These are phyloP conservation scores for Sanghuangporus weigelae DNA, from an alignment of 1,284 basidiomycete species.

Conservation along the genomic window DNA sequence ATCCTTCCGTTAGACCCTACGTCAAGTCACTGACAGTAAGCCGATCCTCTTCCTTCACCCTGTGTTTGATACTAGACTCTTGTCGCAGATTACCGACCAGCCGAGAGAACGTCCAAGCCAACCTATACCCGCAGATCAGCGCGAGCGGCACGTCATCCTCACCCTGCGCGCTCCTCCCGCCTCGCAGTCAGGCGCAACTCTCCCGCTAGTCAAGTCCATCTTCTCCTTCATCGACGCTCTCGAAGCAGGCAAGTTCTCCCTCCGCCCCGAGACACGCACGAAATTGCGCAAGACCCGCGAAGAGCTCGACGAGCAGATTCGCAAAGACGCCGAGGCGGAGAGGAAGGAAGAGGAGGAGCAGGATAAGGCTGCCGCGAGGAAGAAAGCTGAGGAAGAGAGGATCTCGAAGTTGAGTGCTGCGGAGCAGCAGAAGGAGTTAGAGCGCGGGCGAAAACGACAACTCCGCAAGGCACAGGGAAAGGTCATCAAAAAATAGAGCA, in stretches of 20 bases:
- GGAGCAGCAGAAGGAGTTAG: conserved; percentile 81
- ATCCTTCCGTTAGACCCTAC: conserved; percentile 64
- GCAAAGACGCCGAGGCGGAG: conserved; percentile 64
- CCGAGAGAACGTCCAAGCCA: conserved; percentile 61
- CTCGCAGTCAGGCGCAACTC: conserved; percentile 42
- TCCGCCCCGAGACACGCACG: conserved; percentile 75
- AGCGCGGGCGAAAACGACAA: conserved; percentile 69
- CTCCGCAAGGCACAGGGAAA: conserved; percentile 68
- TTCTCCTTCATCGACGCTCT: conserved; percentile 74
- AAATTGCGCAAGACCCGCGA: conserved; percentile 73
- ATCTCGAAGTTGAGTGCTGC: conserved; percentile 69
- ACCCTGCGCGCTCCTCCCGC: conserved; percentile 54
- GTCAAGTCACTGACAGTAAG: conserved; percentile 69
- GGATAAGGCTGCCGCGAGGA: conserved; percentile 58
- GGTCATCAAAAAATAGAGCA: conserved; percentile 40
- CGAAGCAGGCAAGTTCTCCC: conserved; percentile 40
- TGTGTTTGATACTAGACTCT: conserved; percentile 5
- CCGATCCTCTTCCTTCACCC: conserved; percentile 16
- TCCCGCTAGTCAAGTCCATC: conserved; percentile 58
- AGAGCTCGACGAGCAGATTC: conserved; percentile 61
- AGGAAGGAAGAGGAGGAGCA: conserved; percentile 58
- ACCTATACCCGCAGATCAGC: conserved; percentile 42
- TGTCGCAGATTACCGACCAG: conserved; percentile 71
- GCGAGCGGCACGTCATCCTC: conserved; percentile 70
- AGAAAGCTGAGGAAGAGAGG: conserved; percentile 67